Evolutionary conservation across 2,329 filamentous ascomycete species (phyloP), one percentile per base, ranked within the genome.

Genomic region (Monilinia fructigena): DNA sequence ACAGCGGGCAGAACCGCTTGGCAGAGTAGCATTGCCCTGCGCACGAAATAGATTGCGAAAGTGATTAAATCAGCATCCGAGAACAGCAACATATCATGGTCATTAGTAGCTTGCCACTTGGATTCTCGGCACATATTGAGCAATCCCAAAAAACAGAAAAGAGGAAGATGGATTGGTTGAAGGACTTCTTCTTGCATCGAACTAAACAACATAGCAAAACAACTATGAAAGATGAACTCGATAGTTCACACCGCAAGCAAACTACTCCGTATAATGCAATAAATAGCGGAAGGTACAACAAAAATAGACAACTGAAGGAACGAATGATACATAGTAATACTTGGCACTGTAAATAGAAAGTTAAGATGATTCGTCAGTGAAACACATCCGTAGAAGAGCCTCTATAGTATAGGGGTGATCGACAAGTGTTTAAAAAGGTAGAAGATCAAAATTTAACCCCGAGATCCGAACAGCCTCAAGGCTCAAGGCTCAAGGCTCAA

Each of bases 381-480:
- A 50, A 40, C 31, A 4, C 38, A 18, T 50, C 23, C 31, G 28
- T 52, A 35, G 31, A 50, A 38, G 31, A 40, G n/a, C 8, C 8
- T 31, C 42, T 47, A 11, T 58, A 26, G 58, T 61, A 38, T 38
- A 61, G 18, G 31, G 31, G 45, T 11, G 58, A 61, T 61, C 58
- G 28, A 48, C 56, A 23, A 50, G 11, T 18, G 18, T 18, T 4
- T 18, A 50, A 23, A 48, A 52, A 42, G 40, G n/a, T 10, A 45
- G 47, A 18, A n/a, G 58, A 50, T 58, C 40, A 31, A 47, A 18
- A 38, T 50, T n/a, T 20, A 50, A 26, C 58, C 26, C 58, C 58
- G 31, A 26, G 6, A 47, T 60, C 56, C 14, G 28, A 60, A 26
- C 23, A 26, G 45, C 45, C 45, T 50, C 28, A 38, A 60, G 45